Base-by-base conservation (phyloP, 306 rosid species). In the Quercus ilex region DNA sequence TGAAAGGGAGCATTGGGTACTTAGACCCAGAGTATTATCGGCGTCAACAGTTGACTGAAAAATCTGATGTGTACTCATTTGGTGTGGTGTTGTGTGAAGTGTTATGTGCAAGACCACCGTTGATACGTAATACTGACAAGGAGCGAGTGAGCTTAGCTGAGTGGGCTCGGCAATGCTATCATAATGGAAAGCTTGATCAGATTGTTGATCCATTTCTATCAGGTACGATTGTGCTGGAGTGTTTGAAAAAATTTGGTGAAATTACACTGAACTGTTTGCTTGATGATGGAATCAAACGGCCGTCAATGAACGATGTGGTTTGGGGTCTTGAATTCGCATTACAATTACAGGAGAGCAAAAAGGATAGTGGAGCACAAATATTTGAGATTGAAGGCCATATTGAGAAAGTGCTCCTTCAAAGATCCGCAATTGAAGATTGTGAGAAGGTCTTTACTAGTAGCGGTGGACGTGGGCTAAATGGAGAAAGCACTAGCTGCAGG, bases 1-100 rank as follows among this genome's bases (percentile, higher is more conserved):
- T 82, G 35, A 82, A 81, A 49, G 85, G 85, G 6, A 77, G 85
- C 15, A 12, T 82, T 21, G 85, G 78, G 43, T 82, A 82, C 53
- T 25, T 82, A 5, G 85, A 82, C 41, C 85, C 85, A 3, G 81
- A 82, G 51, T 82, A 82, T 41, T 77, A 70, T 8, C 10, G 62
- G 0, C 78, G 60, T 2, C 78, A 82, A 1, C 85, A 49, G 0
- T 0, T 49, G 1, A 49, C 53, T 49, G 53, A 49, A 3, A 49
- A 49, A 13, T 49, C 53, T 12, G 53, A 49, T 49, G 53, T 49
- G 14, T 49, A 49, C 4, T 49, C 53, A 49, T 49, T 49, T 13
- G 53, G 53, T 12, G 53, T 49, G 53, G 17, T 49, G 1, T 2
- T 49, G 5, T 49, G 17, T 49, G 53, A 49, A 49, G 53, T 49